phyloP scores from a whole-genome alignment of 805 yeast species.

The Zygosaccharomyces kombuchaensis region DNA sequence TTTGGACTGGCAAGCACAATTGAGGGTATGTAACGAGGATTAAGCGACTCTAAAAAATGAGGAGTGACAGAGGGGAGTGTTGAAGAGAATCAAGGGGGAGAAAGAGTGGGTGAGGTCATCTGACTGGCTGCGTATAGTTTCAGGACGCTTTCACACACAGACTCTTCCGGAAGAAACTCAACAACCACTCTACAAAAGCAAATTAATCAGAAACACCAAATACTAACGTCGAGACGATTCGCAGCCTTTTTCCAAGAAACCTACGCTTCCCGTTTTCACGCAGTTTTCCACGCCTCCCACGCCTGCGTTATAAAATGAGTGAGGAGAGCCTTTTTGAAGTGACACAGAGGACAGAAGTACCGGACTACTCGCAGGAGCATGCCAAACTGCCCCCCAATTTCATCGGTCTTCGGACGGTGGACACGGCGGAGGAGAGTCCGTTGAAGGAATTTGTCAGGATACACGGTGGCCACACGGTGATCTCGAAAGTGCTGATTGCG shows the following conservation, averaged over 20 bases:
- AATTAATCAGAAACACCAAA: not conserved
- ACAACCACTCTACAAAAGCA: too few species aligned
- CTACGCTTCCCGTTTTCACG: not conserved
- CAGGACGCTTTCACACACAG: too few species aligned
- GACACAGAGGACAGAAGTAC: constrained; percentile 21
- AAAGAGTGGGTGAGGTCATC: not conserved
- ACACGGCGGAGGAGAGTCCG: constrained; percentile 67
- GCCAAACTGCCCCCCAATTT: constrained; percentile 62
- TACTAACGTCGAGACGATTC: constrained; percentile 8
- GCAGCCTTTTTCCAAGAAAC: constrained; percentile 3
- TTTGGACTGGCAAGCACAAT: constrained; percentile 1
- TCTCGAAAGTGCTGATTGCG: constrained; percentile 83
- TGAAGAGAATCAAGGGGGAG: not conserved
- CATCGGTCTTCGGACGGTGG: constrained; percentile 75
- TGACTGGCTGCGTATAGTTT: not conserved
- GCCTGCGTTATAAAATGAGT: constrained; percentile 31
- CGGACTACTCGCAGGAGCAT: constrained; percentile 35
- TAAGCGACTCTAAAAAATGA: not conserved
- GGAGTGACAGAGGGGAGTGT: too few species aligned
- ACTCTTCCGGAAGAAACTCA: not conserved
- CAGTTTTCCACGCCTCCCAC: constrained; percentile 9
- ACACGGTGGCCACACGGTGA: constrained; percentile 93
- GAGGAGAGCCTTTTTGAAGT: constrained; percentile 41
- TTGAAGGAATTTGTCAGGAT: constrained; percentile 80
- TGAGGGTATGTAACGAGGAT: constrained; percentile 2